Evolutionary conservation across 306 rosid genomes (phyloP), one percentile per base, ranked within the genome.

Genomic region (Cicer judaicum): DNA sequence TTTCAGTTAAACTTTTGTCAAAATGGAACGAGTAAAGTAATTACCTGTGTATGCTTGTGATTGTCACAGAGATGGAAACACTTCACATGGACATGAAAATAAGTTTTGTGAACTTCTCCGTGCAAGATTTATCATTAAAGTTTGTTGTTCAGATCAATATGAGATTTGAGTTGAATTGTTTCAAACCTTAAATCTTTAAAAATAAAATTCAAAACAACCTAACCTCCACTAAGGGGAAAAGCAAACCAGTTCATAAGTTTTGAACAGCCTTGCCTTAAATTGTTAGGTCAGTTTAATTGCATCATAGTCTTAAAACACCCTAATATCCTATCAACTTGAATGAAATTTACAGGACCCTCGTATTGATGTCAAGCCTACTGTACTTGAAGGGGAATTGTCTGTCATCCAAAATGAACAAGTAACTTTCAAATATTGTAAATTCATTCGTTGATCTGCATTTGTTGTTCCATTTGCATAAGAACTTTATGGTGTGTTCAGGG

Each of bases 281-380:
- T 42, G 21, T 46, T 72, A 59, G 24, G 39, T 75, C 72, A 56
- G 50, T 19, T 78, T 59, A 39, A 41, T 68, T 54, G 56, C 49
- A 15, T 19, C 55, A n/a, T 12, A 70, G 52, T 77, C 55, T 41
- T 68, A 43, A 29, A 41, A 49, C 60, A 24, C 7, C 57, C 13
- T 7, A 52, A 49, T 54, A 24, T 8, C 57, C 14, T 7, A 52
- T 76, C 78, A 69, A 64, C 75, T 50, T 78, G 72, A 68, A 43
- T 79, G 84, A 64, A 70, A 76, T 75, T 73, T 80, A 83, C 84
- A 93, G 98, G 96, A 85, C 76, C 80, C 88, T 36, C 84, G 87
- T 76, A 44, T 86, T 64, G 97, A 93, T 71, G 83, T 86, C 81
- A 93, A 93, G 83, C 98, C 97, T 13, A 65, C 82, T 70, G 69